These are phyloP conservation scores for Acer campestre DNA, from an alignment of 345 rosid species.

Conservation along the genomic window DNA sequence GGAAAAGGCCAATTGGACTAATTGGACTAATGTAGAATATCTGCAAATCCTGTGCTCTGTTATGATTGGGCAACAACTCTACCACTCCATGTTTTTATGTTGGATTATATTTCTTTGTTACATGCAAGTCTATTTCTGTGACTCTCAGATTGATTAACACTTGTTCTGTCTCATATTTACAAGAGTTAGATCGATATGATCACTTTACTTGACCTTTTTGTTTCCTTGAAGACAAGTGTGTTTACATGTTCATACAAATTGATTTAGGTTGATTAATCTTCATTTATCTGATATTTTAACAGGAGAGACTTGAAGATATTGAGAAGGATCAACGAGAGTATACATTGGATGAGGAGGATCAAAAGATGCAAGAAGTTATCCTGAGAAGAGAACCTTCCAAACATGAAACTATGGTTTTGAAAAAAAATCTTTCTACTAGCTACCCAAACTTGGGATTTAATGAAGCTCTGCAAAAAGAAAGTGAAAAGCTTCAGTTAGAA, in stretches of 20 bases:
- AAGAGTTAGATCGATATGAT: constrained; percentile 5
- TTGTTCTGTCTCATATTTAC: background rate
- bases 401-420: constrained; percentile 66
- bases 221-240: constrained; percentile 1
- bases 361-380: constrained; percentile 80
- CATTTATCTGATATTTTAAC: constrained; percentile 10
- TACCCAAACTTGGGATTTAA: constrained; percentile 85
- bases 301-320: constrained; percentile 88
- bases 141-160: background rate
- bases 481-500: constrained; percentile 76
- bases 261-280: constrained; percentile 18
- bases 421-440: constrained; percentile 84
- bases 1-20: background rate
- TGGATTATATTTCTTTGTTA: background rate
- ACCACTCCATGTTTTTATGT: background rate
- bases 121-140: background rate
- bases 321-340: constrained; percentile 92
- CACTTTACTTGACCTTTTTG: background rate
- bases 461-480: constrained; percentile 79
- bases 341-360: constrained; percentile 89
- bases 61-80: background rate
- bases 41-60: background rate
- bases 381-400: constrained; percentile 69
- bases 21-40: background rate
- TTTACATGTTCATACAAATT: background rate